Base-by-base conservation (phyloP, 1,139 yeast species). In the Kurtzmaniella natalensis region DNA sequence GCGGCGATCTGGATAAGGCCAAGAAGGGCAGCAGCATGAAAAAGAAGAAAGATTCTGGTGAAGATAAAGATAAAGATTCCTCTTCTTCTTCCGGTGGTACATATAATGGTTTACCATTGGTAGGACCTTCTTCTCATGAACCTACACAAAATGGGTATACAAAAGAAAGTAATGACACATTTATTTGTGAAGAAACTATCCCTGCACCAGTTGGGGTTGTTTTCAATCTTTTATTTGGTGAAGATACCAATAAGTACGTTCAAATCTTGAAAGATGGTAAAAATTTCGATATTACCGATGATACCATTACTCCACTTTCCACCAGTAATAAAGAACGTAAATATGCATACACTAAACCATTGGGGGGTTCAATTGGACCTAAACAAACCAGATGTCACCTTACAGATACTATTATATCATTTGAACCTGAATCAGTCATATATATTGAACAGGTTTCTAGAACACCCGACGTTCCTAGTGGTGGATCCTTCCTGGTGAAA, bases 391-490 rank as follows among this genome's bases (percentile, higher is more conserved):
- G 73, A 46, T 94, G 98, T 62, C 52, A 72, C 11, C 78, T 87
- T 36, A 78, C 79, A 2, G 99, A 94, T 47, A 70, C 73, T 7
- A 59, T 86, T 31, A 79, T 81, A 38, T 70, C 72, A 31, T 76
- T 70, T 58, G 86, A 86, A 51, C 58, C 79, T 31, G 74, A 79
- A 10, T 61, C 70, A 21, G 65, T 60, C 39, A 71, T 82, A 27
- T 61, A 74, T 24, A 81, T 86, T 3, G 72, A 76, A 25, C 89
- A 84, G 47, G 55, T 72, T 1, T 84, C 95, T 0, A 70, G 70
- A 17, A 84, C 96, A 0, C 98, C 97, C 0, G 97, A 92, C 59
- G 97, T 94, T 9, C 99, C 99, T 1, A 82, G 88, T 38, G 99
- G 99, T 4, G 76, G 73, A 46, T 70, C 86, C 2, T 94, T 94